Evolutionary conservation across 495 filamentous ascomycete species (phyloP).

Genomic region (Penicillium maclennaniae): DNA sequence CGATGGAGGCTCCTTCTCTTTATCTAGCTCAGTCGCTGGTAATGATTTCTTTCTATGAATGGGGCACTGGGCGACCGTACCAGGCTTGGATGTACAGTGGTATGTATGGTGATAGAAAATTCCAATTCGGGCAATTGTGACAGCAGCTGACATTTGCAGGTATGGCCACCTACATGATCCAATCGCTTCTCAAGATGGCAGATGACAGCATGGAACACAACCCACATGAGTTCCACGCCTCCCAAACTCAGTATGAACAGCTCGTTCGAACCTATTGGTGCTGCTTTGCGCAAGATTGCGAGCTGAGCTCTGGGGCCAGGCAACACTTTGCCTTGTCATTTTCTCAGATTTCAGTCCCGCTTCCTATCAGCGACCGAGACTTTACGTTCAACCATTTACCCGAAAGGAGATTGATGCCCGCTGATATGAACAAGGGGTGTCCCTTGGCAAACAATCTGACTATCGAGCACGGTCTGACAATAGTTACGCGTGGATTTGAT

Average conservation of each 20-base stretch:
- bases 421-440: slow-evolving; percentile 29
- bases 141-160: slow-evolving; percentile 20
- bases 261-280: slow-evolving; percentile 46
- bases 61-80: slow-evolving; percentile 42
- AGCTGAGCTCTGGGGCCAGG: slow-evolving; percentile 41
- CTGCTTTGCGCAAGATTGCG: slow-evolving; percentile 45
- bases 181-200: slow-evolving; percentile 41
- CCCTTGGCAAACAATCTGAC: slow-evolving; percentile 20
- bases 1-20: slow-evolving; percentile 40
- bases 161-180: slow-evolving; percentile 48
- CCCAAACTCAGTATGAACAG: slow-evolving; percentile 42
- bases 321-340: slow-evolving; percentile 45
- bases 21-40: slow-evolving; percentile 42
- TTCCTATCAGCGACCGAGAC: slow-evolving; percentile 41
- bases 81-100: slow-evolving; percentile 48
- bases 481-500: slow-evolving; percentile 43
- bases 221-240: slow-evolving; percentile 37
- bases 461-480: slow-evolving; percentile 38
- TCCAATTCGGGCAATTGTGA: background rate
- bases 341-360: slow-evolving; percentile 39
- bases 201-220: slow-evolving; percentile 44
- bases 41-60: slow-evolving; percentile 44
- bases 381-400: slow-evolving; percentile 35
- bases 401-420: slow-evolving; percentile 33
- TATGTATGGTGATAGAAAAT: slow-evolving; percentile 8